These are phyloP conservation scores for Hamiltosporidium tvaerminnensis DNA, from an alignment of 371 early-diverging fungal genomes.

Conservation along the genomic window DNA sequence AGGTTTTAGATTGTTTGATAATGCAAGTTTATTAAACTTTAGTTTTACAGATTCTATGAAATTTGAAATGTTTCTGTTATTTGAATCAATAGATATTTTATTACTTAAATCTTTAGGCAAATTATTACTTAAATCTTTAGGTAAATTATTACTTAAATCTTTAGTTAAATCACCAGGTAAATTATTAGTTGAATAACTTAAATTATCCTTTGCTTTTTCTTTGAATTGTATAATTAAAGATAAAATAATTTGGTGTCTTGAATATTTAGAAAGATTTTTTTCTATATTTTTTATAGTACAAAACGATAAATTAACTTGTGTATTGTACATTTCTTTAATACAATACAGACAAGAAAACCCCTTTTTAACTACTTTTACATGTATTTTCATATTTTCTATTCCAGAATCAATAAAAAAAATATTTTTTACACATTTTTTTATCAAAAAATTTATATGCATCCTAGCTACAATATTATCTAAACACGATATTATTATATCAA, in stretches of 20 bases:
- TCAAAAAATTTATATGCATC: slow-evolving; percentile 43
- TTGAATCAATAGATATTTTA: slow-evolving; percentile 10
- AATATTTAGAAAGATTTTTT: too few relatives aligned
- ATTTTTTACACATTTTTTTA: slow-evolving; percentile 7
- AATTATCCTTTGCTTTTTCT: too few relatives aligned
- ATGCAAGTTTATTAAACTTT: neutral
- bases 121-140: too few relatives aligned
- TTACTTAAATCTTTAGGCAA: too few relatives aligned
- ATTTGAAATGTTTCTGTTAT: neutral
- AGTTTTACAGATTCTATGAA: neutral
- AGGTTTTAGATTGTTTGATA: slow-evolving; percentile 16
- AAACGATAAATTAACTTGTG: neutral
- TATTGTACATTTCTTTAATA: slow-evolving; percentile 28
- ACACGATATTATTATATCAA: slow-evolving; percentile 27
- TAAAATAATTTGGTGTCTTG: too few relatives aligned
- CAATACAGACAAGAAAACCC: slow-evolving; percentile 39
- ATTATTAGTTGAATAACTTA: too few relatives aligned
- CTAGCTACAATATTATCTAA: slow-evolving; percentile 35
- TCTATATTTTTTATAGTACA: slow-evolving; percentile 12
- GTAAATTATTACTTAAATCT: too few relatives aligned
- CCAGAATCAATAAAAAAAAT: slow-evolving; percentile 38
- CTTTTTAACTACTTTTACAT: slow-evolving; percentile 28
- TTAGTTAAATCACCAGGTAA: too few relatives aligned
- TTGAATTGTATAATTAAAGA: too few relatives aligned
- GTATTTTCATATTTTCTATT: slow-evolving; percentile 16